phyloP scores from a whole-genome alignment of 1,284 basidiomycete species.

The Uromyces viciae-fabae region DNA sequence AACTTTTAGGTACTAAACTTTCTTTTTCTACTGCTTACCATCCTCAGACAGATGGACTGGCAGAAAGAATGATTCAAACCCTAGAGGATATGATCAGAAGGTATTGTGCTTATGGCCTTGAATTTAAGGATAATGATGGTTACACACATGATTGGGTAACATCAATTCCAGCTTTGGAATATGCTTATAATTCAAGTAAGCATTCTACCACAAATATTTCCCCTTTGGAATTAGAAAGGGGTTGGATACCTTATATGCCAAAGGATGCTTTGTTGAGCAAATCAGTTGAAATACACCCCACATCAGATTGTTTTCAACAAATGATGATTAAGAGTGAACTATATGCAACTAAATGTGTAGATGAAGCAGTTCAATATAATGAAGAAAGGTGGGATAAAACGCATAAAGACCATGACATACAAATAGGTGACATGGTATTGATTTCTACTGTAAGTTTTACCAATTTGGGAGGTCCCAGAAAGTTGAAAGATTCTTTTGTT shows the following conservation, averaged over 20 bases:
- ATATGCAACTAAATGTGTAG: neutral
- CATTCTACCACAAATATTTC: neutral
- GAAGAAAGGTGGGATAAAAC: constrained; percentile 6
- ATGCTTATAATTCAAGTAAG: neutral
- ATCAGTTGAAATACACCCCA: neutral
- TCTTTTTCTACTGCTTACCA: constrained; percentile 15
- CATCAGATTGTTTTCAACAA: neutral
- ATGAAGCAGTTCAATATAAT: neutral
- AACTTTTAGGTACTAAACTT: neutral
- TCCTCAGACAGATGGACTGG: constrained; percentile 15
- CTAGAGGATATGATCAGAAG: neutral
- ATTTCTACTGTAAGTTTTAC: neutral
- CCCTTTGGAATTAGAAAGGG: neutral
- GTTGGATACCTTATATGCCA: neutral
- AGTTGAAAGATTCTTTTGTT: neutral
- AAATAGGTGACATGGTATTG: constrained; percentile 2
- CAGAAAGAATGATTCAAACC: constrained; percentile 13
- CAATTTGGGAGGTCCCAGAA: neutral
- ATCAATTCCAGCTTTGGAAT: constrained; percentile 3
- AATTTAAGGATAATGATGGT: neutral
- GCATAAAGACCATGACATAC: neutral
- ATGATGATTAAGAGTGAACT: neutral
- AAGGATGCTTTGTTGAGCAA: neutral
- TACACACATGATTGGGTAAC: constrained; percentile 13
- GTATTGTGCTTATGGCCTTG: neutral